These are phyloP conservation scores for Diutina scorzettiae DNA, from an alignment of 1,139 yeast genomes.

Conservation along the genomic window DNA sequence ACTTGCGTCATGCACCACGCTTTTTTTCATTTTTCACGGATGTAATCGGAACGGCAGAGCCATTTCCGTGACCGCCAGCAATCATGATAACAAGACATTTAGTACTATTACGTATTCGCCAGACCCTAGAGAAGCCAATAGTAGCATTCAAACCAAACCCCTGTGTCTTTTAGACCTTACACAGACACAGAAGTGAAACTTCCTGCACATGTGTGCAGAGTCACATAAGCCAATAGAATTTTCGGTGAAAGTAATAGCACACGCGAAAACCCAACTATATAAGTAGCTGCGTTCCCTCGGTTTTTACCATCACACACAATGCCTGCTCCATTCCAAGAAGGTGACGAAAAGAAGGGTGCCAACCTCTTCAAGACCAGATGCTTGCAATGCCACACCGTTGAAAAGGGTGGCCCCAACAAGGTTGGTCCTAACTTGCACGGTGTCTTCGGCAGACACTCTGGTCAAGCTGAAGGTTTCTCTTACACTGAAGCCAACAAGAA, in stretches of 20 bases:
- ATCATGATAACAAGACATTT: too few relatives aligned
- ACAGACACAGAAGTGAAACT: neutral
- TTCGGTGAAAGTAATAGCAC: neutral
- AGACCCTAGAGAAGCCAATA: too few relatives aligned
- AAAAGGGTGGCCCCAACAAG: conserved; percentile 94
- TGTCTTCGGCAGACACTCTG: conserved; percentile 83
- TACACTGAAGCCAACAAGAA: conserved; percentile 98
- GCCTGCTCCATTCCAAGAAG: conserved; percentile 61
- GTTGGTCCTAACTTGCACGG: conserved; percentile 99
- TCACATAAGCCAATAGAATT: neutral
- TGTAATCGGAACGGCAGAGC: too few relatives aligned
- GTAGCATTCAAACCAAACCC: too few relatives aligned
- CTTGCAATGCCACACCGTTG: conserved; percentile 97
- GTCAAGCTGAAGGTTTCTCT: conserved; percentile 85
- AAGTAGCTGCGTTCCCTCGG: neutral
- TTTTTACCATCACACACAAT: conserved; percentile 15
- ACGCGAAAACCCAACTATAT: neutral
- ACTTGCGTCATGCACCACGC: too few relatives aligned
- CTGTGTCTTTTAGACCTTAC: too few relatives aligned
- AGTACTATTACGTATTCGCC: too few relatives aligned
- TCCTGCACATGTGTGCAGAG: neutral
- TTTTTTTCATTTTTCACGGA: too few relatives aligned
- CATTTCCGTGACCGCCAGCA: too few relatives aligned
- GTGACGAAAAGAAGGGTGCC: conserved; percentile 96
- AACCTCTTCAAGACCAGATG: conserved; percentile 97